Percentiles rank a stretch among this genome's conserved stretches.
phyloP scores from a whole-genome alignment of 768 basidiomycete genomes.

The Amanita rubescens region DNA sequence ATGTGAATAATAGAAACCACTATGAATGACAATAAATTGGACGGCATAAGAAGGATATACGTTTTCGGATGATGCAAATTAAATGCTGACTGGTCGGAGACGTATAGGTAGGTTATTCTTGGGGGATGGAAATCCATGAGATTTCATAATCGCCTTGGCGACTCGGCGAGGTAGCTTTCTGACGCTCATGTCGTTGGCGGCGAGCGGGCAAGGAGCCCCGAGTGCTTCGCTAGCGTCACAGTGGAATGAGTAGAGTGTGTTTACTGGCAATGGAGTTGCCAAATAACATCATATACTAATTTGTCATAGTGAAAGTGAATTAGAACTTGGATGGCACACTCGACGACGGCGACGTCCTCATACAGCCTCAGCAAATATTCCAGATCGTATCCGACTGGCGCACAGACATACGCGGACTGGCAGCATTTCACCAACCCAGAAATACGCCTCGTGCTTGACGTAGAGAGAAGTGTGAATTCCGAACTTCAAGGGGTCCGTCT shows the following conservation, averaged over 20 bases:
- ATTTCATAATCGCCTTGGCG: constrained; percentile 64
- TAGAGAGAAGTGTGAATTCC: constrained; percentile 39
- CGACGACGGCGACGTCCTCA: constrained; percentile 51
- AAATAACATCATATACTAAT: too few relatives aligned
- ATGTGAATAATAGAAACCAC: constrained; percentile 81
- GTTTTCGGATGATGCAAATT: background rate
- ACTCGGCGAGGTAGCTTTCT: constrained; percentile 35
- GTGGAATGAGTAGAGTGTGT: background rate
- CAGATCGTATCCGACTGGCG: constrained; percentile 44
- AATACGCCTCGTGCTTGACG: constrained; percentile 56
- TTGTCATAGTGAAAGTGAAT: too few relatives aligned
- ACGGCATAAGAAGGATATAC: constrained; percentile 1
- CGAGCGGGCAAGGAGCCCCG: constrained; percentile 10
- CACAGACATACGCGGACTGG: constrained; percentile 35
- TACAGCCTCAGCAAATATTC: constrained; percentile 62
- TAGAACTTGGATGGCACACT: constrained; percentile 33
- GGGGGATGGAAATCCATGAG: constrained; percentile 46
- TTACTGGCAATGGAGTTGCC: background rate
- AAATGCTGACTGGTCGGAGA: constrained; percentile 51
- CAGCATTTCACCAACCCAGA: constrained; percentile 71
- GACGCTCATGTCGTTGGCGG: constrained; percentile 12
- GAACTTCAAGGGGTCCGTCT: constrained; percentile 58
- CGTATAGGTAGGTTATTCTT: constrained; percentile 67
- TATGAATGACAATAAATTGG: constrained; percentile 18
- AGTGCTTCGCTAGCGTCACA: constrained; percentile 25